These are phyloP conservation scores for Plasmodium coatneyi DNA, from an alignment of 169 alveolate species.

Conservation along the genomic window DNA sequence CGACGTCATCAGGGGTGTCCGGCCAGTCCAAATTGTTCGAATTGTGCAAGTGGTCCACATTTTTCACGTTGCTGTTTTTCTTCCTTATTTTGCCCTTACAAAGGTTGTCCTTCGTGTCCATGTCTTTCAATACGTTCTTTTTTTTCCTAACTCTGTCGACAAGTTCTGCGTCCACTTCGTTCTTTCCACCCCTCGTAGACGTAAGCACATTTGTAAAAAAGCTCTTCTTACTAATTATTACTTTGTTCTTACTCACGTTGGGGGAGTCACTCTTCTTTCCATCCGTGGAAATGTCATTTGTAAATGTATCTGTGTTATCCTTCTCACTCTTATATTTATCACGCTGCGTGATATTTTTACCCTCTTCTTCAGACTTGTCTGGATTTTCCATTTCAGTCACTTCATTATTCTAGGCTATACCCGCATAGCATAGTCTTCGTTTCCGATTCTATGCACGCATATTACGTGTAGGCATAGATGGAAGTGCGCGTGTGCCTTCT, in stretches of 20 bases:
- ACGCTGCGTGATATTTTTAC: slow-evolving; percentile 9
- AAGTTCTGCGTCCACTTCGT: not conserved
- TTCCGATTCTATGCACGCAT: not conserved
- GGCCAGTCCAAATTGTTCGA: not conserved
- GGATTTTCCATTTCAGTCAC: slow-evolving; percentile 40
- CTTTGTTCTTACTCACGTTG: not conserved
- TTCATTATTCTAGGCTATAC: not conserved
- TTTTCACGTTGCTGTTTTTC: slow-evolving; percentile 40
- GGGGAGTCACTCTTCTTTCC: not conserved
- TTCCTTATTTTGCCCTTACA: not conserved
- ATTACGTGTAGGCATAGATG: slow-evolving; percentile 10
- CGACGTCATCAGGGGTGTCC: not conserved
- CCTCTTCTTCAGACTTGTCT: slow-evolving; percentile 7
- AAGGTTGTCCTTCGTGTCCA: not conserved
- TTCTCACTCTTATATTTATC: not conserved
- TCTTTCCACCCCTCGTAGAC: not conserved
- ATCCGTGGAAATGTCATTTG: not conserved
- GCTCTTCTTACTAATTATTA: slow-evolving; percentile 18
- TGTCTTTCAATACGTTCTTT: slow-evolving; percentile 4
- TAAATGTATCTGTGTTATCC: not conserved
- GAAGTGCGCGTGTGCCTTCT: not conserved
- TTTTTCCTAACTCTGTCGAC: not conserved
- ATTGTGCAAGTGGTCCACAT: not conserved
- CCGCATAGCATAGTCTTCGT: slow-evolving; percentile 17
- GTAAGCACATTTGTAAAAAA: slow-evolving; percentile 32